Conservation (phyloP, 495 filamentous ascomycete species). For the Lentithecium fluviatile region DNA sequence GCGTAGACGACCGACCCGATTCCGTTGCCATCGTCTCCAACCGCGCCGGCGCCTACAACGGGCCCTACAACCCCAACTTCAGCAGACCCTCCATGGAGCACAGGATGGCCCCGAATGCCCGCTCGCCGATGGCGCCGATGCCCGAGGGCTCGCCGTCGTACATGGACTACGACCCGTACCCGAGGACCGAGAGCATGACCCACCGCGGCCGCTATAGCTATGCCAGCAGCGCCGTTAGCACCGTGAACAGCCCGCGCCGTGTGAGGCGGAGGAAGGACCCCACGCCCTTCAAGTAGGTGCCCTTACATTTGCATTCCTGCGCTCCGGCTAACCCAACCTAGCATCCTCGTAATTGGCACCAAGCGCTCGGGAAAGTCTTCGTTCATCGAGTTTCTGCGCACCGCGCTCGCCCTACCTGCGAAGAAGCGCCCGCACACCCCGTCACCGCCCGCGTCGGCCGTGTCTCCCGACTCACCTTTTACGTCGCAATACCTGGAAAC, state of each 20-base stretch:
- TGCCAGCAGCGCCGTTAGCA: constrained; percentile 86
- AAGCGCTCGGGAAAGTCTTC: constrained; percentile 91
- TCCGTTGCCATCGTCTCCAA: constrained; percentile 63
- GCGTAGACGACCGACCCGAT: constrained; percentile 63
- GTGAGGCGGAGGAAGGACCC: constrained; percentile 94
- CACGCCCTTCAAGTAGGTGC: constrained; percentile 91
- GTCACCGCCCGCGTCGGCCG: constrained; percentile 42
- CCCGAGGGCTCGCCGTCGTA: constrained; percentile 43
- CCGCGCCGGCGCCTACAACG: constrained; percentile 45
- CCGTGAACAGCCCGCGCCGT: constrained; percentile 89
- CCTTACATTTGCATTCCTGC: constrained; percentile 14
- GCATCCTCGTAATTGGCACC: constrained; percentile 86
- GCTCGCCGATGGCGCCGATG: constrained; percentile 50
- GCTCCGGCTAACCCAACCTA: constrained; percentile 43
- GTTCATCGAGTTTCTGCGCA: constrained; percentile 93
- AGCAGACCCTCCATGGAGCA: constrained; percentile 36
- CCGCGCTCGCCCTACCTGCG: constrained; percentile 71
- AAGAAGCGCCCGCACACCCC: constrained; percentile 59
- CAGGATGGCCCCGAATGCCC: constrained; percentile 22
- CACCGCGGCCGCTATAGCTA: constrained; percentile 96
- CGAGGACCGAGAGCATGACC: constrained; percentile 89
- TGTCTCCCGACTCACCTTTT: constrained; percentile 55
- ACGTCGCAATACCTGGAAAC: constrained; percentile 88
- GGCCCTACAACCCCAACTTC: constrained; percentile 38
- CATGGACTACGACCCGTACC: constrained; percentile 66